These are phyloP conservation scores for Clitopilus hobsonii DNA, from an alignment of 768 basidiomycete genomes.

Conservation along the genomic window DNA sequence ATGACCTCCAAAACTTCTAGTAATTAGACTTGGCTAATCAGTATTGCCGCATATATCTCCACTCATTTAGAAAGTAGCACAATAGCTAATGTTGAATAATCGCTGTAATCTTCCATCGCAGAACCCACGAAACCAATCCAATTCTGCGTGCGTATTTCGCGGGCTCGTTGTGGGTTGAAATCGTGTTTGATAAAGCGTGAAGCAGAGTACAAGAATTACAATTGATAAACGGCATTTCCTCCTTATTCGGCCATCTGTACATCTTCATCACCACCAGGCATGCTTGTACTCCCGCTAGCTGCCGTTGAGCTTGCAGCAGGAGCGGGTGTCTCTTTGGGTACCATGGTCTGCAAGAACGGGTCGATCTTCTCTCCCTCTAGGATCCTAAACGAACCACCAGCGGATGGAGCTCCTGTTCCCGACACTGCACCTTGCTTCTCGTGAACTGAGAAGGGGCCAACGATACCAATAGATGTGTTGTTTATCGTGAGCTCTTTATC, in stretches of 20 bases:
- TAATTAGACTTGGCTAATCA: background rate
- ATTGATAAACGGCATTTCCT: background rate
- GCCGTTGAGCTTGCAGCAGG: conserved; percentile 31
- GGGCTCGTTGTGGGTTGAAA: too few relatives aligned
- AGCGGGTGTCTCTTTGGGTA: conserved; percentile 52
- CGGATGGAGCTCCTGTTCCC: conserved; percentile 5
- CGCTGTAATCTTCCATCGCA: background rate
- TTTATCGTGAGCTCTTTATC: conserved; percentile 92
- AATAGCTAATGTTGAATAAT: too few relatives aligned
- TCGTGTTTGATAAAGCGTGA: too few relatives aligned
- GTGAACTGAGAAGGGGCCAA: conserved; percentile 65
- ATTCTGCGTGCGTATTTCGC: background rate
- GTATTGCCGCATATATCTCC: background rate
- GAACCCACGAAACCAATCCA: background rate
- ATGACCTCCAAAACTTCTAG: background rate
- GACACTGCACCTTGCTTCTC: conserved; percentile 42
- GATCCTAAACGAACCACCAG: conserved; percentile 73
- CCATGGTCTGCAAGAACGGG: conserved; percentile 74
- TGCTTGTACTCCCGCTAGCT: background rate
- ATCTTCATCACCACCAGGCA: conserved; percentile 51
- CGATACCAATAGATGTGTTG: conserved; percentile 94
- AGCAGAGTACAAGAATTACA: background rate
- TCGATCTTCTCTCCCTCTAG: conserved; percentile 79
- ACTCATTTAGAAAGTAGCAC: conserved; percentile 1
- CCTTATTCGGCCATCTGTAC: conserved; percentile 69